Evolutionary conservation across 1,284 basidiomycete species (phyloP).

Genomic region (Marasmius fiardii): DNA sequence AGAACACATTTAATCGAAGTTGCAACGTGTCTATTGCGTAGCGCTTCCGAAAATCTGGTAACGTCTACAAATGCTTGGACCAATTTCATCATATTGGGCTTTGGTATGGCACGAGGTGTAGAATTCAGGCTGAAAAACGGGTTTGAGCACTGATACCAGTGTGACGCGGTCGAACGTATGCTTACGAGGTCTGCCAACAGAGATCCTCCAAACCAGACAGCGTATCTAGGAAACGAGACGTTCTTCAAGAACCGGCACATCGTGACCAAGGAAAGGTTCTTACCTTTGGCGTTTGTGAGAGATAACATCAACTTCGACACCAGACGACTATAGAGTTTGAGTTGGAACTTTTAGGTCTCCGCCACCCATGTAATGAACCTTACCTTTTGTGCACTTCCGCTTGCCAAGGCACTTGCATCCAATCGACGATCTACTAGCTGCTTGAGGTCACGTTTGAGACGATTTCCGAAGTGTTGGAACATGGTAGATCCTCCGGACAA

Average conservation of each 20-base stretch:
- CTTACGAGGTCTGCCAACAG: slow-evolving; percentile 87
- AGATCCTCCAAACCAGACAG: slow-evolving; percentile 98
- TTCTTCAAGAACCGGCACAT: slow-evolving; percentile 9
- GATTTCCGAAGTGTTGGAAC: slow-evolving; percentile 97
- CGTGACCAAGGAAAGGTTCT: slow-evolving; percentile 13
- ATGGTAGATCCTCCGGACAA: slow-evolving; percentile 94
- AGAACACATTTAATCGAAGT: not conserved
- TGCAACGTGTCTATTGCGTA: slow-evolving; percentile 28
- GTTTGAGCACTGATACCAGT: slow-evolving; percentile 1
- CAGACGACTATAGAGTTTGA: slow-evolving; percentile 67
- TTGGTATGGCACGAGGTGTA: slow-evolving; percentile 98
- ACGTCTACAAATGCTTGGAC: slow-evolving; percentile 91
- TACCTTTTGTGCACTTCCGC: slow-evolving; percentile 78
- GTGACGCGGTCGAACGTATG: slow-evolving; percentile 18
- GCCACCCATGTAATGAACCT: slow-evolving; percentile 16
- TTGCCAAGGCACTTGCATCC: slow-evolving; percentile 72
- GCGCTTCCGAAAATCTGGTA: slow-evolving; percentile 95
- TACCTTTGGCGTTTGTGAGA: slow-evolving; percentile 96
- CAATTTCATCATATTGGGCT: slow-evolving; percentile 96
- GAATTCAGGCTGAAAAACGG: slow-evolving; percentile 84
- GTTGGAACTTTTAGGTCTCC: slow-evolving; percentile 6
- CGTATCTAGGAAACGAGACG: slow-evolving; percentile 55
- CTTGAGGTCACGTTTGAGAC: slow-evolving; percentile 94
- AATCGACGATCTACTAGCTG: slow-evolving; percentile 91
- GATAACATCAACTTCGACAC: slow-evolving; percentile 96